Conservation (phyloP, 2,329 filamentous ascomycete genomes). For the Exutisphaerella laricina region DNA sequence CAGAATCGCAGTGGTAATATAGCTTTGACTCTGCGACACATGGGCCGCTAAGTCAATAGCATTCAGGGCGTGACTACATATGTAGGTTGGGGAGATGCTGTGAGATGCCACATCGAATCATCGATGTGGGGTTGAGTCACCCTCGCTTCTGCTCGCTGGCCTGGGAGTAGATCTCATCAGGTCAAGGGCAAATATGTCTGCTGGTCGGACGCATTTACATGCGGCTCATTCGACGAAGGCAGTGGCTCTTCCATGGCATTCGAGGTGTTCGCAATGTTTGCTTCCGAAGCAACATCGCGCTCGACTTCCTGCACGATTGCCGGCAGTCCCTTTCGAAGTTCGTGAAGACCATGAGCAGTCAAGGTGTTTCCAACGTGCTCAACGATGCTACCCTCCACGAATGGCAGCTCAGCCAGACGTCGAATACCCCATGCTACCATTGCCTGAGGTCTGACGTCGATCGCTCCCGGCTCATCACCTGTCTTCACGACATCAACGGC, state of each 20-base stretch:
- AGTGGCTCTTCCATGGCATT: no score
- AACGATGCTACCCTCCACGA: constrained; percentile 10
- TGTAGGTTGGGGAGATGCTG: no score
- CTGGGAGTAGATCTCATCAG: background rate
- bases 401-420: constrained; percentile 15
- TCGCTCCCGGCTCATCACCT: background rate
- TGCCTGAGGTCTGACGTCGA: constrained; percentile 10
- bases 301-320: constrained; percentile 5
- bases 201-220: background rate
- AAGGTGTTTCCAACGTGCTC: constrained; percentile 11
- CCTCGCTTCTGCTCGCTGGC: no score
- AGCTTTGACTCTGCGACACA: no score
- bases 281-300: background rate
- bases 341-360: constrained; percentile 12
- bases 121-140: no score
- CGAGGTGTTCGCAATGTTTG: background rate
- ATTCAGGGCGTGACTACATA: no score
- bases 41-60: no score
- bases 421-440: constrained; percentile 20
- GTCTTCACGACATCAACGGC: background rate
- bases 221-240: no score
- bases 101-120: no score
- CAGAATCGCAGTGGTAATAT: background rate
- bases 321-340: constrained; percentile 14
- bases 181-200: background rate